phyloP scores from a whole-genome alignment of 2,329 filamentous ascomycete genomes.

The Talaromyces sp. region DNA sequence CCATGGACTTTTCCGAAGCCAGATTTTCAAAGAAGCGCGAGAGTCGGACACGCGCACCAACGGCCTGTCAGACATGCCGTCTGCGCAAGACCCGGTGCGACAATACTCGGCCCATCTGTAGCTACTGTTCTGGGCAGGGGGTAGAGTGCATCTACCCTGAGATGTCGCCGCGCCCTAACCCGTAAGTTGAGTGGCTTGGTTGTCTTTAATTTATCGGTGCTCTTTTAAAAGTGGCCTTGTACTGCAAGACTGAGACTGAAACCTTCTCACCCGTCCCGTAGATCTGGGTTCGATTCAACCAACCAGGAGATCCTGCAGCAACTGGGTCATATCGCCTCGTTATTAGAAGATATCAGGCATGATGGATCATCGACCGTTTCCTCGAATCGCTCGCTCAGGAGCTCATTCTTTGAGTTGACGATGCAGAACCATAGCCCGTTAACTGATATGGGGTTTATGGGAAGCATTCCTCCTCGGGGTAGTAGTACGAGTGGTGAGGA shows the following conservation, averaged over 20 bases:
- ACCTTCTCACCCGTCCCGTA: conserved; percentile 4
- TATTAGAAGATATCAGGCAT: conserved; percentile 27
- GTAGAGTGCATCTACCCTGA: conserved; percentile 28
- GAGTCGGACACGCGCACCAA: conserved; percentile 28
- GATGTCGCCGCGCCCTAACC: conserved; percentile 19
- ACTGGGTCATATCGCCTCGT: conserved; percentile 22
- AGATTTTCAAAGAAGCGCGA: conserved; percentile 24
- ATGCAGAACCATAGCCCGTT: conserved; percentile 17
- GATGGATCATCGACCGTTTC: conserved; percentile 17
- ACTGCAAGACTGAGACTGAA: neutral
- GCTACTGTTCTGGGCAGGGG: conserved; percentile 25
- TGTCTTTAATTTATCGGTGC: neutral
- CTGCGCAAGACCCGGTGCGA: conserved; percentile 30
- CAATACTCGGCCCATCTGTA: conserved; percentile 27
- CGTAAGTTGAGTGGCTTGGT: conserved; percentile 20
- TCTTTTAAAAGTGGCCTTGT: neutral
- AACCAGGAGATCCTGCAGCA: conserved; percentile 26
- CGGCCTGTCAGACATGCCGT: conserved; percentile 29
- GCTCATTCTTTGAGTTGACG: conserved; percentile 18
- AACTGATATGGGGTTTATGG: conserved; percentile 11
- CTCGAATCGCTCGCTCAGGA: conserved; percentile 18
- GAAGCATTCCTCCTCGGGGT: conserved; percentile 2
- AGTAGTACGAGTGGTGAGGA: conserved; percentile 17
- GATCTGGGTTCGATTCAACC: conserved; percentile 19
- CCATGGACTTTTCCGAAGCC: conserved; percentile 20